Conservation (phyloP, 2,329 filamentous ascomycete genomes). For the Colletotrichum ledebouriae region DNA sequence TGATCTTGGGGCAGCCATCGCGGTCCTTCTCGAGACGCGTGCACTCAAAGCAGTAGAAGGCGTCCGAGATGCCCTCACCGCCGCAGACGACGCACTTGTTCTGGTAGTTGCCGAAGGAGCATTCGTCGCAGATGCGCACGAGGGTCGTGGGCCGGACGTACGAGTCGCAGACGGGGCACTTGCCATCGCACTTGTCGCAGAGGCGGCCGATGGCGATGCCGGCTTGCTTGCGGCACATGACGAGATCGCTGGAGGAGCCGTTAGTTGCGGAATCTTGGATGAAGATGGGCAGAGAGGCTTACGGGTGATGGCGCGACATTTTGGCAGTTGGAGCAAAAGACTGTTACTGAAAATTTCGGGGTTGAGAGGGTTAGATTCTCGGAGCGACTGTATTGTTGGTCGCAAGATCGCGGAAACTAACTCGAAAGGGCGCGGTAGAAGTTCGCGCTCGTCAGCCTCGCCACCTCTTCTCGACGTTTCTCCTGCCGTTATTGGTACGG, state of each 20-base stretch:
- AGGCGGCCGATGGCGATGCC: conserved; percentile 98
- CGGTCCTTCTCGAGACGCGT: conserved; percentile 96
- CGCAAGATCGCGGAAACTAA: conserved; percentile 13
- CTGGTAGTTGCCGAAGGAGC: conserved; percentile 99
- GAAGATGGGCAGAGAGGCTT: conserved; percentile 53
- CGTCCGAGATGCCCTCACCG: conserved; percentile 97
- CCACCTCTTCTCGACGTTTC: conserved; percentile 45
- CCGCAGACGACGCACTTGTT: conserved; percentile 99
- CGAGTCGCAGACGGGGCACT: conserved; percentile 98
- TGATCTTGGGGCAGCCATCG: conserved; percentile 99
- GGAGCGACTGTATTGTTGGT: conserved; percentile 7
- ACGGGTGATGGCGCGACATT: conserved; percentile 97
- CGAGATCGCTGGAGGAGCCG: conserved; percentile 78
- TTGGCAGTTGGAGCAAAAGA: conserved; percentile 45
- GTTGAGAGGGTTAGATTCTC: conserved; percentile 23
- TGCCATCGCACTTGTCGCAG: conserved; percentile 99
- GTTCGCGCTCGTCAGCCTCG: conserved; percentile 61
- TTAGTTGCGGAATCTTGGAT: conserved; percentile 47
- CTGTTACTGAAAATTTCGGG: conserved; percentile 17
- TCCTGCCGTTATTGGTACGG: conserved; percentile 30
- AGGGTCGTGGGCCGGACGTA: conserved; percentile 98
- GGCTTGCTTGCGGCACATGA: conserved; percentile 99
- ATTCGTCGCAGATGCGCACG: conserved; percentile 99
- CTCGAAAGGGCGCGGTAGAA: background rate
- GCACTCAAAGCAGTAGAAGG: conserved; percentile 99